Evolutionary conservation across 2,329 filamentous ascomycete species (phyloP), one percentile per base, ranked within the genome.

Genomic region (Colletotrichum sp.): DNA sequence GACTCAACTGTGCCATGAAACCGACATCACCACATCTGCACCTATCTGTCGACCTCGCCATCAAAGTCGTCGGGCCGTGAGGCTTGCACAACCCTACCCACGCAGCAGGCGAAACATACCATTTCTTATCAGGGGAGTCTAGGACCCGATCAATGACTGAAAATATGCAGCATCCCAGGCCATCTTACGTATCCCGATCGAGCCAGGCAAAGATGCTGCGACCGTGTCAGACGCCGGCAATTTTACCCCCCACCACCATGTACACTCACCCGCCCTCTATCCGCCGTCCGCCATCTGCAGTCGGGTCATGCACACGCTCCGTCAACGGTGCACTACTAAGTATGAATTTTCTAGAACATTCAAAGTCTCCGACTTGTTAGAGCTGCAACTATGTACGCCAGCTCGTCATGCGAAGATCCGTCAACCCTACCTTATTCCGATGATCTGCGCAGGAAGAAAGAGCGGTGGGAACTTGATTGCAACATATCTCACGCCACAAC

Each of bases 241-340:
- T 16, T 65, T 36, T 28, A 73, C 63, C 44, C 72, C 60, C 60
- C 49, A 62, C 69, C 64, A 57, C 70, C 57, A 49, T 49, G 67
- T 18, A 44, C 30, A 36, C 9, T 52, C 44, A 21, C 32, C 39
- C 49, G 52, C 72, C 36, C 55, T 72, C 70, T 36, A 57, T 60
- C 60, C 30, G 57, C 49, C 28, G 21, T 34, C 36, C 55, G 71
- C 69, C 72, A 34, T 68, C 44, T 63, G 57, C 10, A 52, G 67
- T 44, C 8, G 44, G 74, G 70, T 74, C 74, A 76, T 76, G 70
- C 71, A 69, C 39, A 73, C 70, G 49, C 70, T 65, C 74, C 71
- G 74, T 32, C 18, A 28, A 52, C 30, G 44, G 44, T 73, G 39
- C 32, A 69, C 28, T 69, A 28, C 64, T 16, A 64, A 26, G 57